Evolutionary conservation across 768 basidiomycete genomes (phyloP).

Genomic region (Naematelia encephala): DNA sequence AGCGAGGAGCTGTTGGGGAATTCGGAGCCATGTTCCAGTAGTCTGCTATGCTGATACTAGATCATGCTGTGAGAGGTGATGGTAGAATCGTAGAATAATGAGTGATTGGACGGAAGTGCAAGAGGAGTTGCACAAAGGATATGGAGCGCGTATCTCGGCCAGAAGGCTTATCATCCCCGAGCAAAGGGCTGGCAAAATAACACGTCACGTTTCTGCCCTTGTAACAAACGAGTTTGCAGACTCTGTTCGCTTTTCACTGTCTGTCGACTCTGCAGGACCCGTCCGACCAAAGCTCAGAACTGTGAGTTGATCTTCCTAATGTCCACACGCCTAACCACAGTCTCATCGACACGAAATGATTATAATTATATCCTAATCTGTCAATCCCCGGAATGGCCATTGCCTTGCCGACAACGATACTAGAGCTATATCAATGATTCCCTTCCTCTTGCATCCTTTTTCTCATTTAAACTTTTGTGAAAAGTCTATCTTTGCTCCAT

Average conservation of each 20-base stretch:
- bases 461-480: background rate
- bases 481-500: too few relatives aligned
- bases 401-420: constrained; percentile 10
- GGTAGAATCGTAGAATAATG: too few relatives aligned
- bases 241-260: background rate
- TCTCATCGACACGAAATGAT: too few relatives aligned
- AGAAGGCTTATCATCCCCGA: background rate
- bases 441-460: constrained; percentile 1
- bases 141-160: background rate
- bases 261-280: background rate
- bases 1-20: background rate
- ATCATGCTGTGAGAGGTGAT: too few relatives aligned
- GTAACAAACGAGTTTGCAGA: background rate
- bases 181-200: background rate
- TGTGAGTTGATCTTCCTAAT: too few relatives aligned
- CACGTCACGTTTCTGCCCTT: background rate
- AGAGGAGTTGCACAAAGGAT: too few relatives aligned
- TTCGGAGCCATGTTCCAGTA: background rate
- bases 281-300: too few relatives aligned
- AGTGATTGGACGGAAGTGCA: too few relatives aligned
- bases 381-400: constrained; percentile 58
- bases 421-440: constrained; percentile 1
- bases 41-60: background rate
- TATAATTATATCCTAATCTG: constrained; percentile 53
- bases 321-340: too few relatives aligned